phyloP scores from a whole-genome alignment of 371 early-diverging fungal genomes.

The Sporodiniella umbellata region DNA sequence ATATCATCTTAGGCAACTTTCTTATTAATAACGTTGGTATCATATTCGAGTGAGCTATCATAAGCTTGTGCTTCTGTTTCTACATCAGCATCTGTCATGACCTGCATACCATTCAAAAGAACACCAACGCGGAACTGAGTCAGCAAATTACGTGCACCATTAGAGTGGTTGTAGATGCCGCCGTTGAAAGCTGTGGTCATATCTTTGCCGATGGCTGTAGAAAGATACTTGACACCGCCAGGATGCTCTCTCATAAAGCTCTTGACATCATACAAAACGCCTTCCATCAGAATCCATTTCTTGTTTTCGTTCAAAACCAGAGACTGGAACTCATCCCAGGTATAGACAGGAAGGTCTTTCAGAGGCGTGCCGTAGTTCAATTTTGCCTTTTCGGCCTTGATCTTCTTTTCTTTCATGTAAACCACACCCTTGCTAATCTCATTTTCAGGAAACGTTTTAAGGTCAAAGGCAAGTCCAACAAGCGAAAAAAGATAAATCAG shows the following conservation, averaged over 20 bases:
- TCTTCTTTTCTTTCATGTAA: slow-evolving; percentile 80
- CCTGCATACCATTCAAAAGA: slow-evolving; percentile 53
- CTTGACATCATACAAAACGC: slow-evolving; percentile 86
- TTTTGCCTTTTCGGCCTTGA: slow-evolving; percentile 53
- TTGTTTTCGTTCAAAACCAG: slow-evolving; percentile 58
- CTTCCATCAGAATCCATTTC: slow-evolving; percentile 85
- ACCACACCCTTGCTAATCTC: slow-evolving; percentile 85
- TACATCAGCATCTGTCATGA: slow-evolving; percentile 35
- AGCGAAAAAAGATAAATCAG: slow-evolving; percentile 64
- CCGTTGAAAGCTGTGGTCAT: slow-evolving; percentile 87
- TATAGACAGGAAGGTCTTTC: slow-evolving; percentile 69
- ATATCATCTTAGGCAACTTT: too few relatives aligned
- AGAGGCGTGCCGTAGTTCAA: slow-evolving; percentile 76
- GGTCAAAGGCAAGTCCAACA: slow-evolving; percentile 79
- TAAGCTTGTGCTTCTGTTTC: slow-evolving; percentile 5
- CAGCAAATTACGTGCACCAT: slow-evolving; percentile 79
- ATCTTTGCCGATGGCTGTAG: slow-evolving; percentile 78
- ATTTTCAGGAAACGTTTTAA: slow-evolving; percentile 87
- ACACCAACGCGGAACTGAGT: slow-evolving; percentile 73
- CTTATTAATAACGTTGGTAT: slow-evolving; percentile 16
- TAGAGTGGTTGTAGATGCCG: slow-evolving; percentile 82
- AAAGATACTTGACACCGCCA: slow-evolving; percentile 80
- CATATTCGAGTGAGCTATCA: slow-evolving; percentile 23
- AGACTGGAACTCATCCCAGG: slow-evolving; percentile 73
- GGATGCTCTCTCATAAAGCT: slow-evolving; percentile 90